Evolutionary conservation across 2,329 filamentous ascomycete species (phyloP).

Genomic region (Atkinsonella texensis): DNA sequence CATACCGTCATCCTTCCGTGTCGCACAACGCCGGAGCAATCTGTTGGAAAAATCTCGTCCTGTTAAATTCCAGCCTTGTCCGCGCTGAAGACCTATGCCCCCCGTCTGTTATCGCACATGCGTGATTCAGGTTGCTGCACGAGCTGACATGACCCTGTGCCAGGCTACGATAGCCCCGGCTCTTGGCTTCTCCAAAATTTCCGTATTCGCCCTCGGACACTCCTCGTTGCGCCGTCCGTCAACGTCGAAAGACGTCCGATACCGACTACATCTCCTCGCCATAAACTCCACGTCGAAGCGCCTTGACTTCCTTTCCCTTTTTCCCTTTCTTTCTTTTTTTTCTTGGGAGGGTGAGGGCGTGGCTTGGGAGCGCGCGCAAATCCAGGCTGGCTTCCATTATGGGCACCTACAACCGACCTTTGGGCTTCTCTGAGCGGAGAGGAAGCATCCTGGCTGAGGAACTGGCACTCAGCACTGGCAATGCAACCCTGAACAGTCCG

Average conservation of each 20-base stretch:
- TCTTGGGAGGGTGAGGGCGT: too few species aligned
- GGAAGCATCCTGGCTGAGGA: slow-evolving; percentile 47
- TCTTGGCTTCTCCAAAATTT: background rate
- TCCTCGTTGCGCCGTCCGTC: background rate
- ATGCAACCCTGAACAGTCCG: slow-evolving; percentile 27
- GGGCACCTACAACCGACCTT: slow-evolving; percentile 31
- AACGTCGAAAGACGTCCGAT: background rate
- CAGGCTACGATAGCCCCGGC: slow-evolving; percentile 5
- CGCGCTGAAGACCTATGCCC: too few species aligned
- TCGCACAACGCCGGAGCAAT: too few species aligned
- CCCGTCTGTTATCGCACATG: background rate
- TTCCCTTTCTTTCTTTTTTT: too few species aligned
- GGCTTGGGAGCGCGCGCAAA: too few species aligned
- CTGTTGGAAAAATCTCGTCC: too few species aligned
- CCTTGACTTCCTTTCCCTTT: too few species aligned
- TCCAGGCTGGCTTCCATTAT: slow-evolving; percentile 11
- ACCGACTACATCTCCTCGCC: background rate
- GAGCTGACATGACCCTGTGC: slow-evolving; percentile 9
- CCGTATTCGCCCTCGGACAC: background rate
- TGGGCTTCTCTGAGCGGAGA: slow-evolving; percentile 50
- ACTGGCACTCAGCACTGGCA: slow-evolving; percentile 39
- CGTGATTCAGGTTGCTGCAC: slow-evolving; percentile 1
- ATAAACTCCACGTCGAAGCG: too few species aligned
- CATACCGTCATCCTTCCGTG: too few species aligned
- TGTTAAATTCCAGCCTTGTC: too few species aligned